Conservation (phyloP, 2,329 filamentous ascomycete genomes). For the Botryosphaeria agaves region DNA sequence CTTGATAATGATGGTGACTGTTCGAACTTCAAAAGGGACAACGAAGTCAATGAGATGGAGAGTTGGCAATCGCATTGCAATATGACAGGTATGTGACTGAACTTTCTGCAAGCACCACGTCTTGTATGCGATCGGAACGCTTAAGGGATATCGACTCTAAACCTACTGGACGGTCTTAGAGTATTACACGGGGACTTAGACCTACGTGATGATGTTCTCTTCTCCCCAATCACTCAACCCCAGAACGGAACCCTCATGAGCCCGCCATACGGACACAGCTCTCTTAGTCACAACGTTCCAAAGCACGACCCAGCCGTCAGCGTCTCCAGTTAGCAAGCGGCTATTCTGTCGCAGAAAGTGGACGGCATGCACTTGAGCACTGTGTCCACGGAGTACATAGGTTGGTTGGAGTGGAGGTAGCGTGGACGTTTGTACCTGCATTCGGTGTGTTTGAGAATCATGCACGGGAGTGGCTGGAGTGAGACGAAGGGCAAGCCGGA, state of each 20-base stretch:
- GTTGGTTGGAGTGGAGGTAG: conserved; percentile 36
- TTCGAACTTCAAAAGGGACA: no score
- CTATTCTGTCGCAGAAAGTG: conserved; percentile 56
- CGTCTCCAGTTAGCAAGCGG: conserved; percentile 71
- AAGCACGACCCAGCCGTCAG: conserved; percentile 71
- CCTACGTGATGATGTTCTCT: conserved; percentile 72
- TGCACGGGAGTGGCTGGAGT: no score
- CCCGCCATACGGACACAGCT: conserved; percentile 68
- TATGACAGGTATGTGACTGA: no score
- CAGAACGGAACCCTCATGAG: conserved; percentile 63
- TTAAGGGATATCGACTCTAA: no score
- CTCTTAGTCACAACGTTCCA: conserved; percentile 78
- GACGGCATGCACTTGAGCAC: conserved; percentile 59
- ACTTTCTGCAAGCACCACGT: no score
- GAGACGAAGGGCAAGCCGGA: no score
- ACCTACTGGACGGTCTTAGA: no score
- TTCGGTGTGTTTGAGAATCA: no score
- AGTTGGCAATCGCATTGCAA: no score
- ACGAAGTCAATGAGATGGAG: no score
- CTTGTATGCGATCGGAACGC: no score
- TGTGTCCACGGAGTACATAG: conserved; percentile 74
- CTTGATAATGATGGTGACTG: no score
- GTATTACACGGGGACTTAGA: conserved; percentile 7
- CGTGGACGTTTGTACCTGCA: not conserved
- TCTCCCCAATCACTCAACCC: conserved; percentile 53